phyloP scores from a whole-genome alignment of 1,139 yeast species.

The Taiozyma sp. region DNA sequence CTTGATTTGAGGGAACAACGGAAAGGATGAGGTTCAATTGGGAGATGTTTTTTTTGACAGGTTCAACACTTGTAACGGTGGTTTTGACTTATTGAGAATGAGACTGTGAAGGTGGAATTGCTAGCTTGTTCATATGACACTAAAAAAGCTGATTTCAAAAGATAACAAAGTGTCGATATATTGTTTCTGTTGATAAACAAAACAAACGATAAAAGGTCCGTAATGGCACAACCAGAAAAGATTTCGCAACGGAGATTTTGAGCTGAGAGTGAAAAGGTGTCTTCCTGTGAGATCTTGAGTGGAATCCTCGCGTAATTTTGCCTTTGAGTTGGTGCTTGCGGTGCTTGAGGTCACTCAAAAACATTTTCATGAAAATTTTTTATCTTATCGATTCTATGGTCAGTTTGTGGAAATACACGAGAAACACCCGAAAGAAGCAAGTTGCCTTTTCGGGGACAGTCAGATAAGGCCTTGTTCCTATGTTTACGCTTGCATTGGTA shows the following conservation, averaged over 20 bases:
- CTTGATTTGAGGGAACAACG: background rate
- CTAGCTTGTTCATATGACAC: background rate
- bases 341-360: background rate
- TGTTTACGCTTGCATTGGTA: background rate
- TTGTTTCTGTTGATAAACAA: background rate
- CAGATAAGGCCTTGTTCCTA: slow-evolving; percentile 3
- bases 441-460: background rate
- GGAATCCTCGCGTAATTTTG: no score
- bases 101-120: background rate
- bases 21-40: no score
- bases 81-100: background rate
- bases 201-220: background rate
- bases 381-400: slow-evolving; percentile 16
- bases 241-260: no score
- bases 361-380: slow-evolving; percentile 6
- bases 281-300: no score
- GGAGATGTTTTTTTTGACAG: no score
- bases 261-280: no score
- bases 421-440: slow-evolving; percentile 3
- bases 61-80: background rate
- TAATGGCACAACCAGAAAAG: background rate
- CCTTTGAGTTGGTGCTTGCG: no score
- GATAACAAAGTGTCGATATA: background rate
- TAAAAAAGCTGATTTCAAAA: background rate
- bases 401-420: slow-evolving; percentile 2